Evolutionary conservation across 2,329 filamentous ascomycete species (phyloP).

Genomic region (Boeremia exigua): DNA sequence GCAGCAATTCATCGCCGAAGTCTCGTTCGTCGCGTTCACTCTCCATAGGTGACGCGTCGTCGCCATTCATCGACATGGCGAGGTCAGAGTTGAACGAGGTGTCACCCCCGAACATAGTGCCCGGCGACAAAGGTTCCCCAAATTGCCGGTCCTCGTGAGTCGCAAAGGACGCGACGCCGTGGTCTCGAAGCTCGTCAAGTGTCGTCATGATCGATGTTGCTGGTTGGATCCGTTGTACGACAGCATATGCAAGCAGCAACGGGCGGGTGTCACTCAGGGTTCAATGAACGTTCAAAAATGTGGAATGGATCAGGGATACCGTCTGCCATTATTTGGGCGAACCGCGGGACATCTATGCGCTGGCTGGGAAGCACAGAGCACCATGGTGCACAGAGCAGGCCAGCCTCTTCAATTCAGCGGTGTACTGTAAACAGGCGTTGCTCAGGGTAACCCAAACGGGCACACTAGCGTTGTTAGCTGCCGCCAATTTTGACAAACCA

Average conservation of each 20-base stretch:
- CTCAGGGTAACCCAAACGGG: slow-evolving; percentile 24
- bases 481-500: slow-evolving; percentile 4
- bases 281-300: slow-evolving; percentile 18
- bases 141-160: slow-evolving; percentile 45
- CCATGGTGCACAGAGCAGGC: slow-evolving; percentile 2
- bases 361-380: slow-evolving; percentile 20
- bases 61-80: slow-evolving; percentile 36
- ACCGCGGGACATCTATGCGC: slow-evolving; percentile 27
- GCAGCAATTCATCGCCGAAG: slow-evolving; percentile 26
- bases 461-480: slow-evolving; percentile 10
- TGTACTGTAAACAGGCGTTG: slow-evolving; percentile 18
- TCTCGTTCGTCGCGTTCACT: slow-evolving; percentile 33
- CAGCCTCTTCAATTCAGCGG: slow-evolving; percentile 6
- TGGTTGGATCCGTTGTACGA: slow-evolving; percentile 16
- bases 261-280: slow-evolving; percentile 23
- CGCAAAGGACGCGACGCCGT: slow-evolving; percentile 40
- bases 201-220: slow-evolving; percentile 37
- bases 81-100: slow-evolving; percentile 43
- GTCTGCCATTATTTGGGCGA: slow-evolving; percentile 14
- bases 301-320: slow-evolving; percentile 17
- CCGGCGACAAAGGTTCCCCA: slow-evolving; percentile 36
- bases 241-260: slow-evolving; percentile 7
- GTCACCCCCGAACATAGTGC: slow-evolving; percentile 41
- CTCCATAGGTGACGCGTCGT: slow-evolving; percentile 41
- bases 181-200: slow-evolving; percentile 39